Conservation (phyloP, 192 early-diverging fungal species). For the Lunasporangiospora selenospora region DNA sequence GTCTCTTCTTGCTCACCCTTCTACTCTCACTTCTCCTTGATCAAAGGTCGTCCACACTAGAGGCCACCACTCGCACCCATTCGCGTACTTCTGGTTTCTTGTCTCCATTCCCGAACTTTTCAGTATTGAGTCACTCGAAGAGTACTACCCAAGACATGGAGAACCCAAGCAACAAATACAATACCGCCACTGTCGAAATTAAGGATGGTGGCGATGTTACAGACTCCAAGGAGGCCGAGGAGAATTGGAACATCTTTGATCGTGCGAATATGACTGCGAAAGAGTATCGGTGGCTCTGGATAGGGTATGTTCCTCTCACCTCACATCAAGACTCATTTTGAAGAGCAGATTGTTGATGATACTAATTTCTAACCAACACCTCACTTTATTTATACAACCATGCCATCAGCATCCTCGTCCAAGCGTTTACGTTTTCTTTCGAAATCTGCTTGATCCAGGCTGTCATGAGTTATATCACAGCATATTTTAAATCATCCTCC, state of each 20-base stretch:
- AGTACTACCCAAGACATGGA: no score
- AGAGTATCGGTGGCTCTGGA: neutral
- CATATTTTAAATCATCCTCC: neutral
- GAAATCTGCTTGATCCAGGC: neutral
- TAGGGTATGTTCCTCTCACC: neutral
- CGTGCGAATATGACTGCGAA: conserved; percentile 7
- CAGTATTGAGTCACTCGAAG: no score
- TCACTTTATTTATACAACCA: neutral
- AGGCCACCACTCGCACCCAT: no score
- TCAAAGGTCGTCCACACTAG: no score
- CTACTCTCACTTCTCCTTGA: no score
- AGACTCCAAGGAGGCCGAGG: neutral
- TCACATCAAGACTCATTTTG: neutral
- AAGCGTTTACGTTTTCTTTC: neutral
- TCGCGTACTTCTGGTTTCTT: no score
- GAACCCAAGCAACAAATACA: neutral
- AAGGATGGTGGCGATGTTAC: neutral
- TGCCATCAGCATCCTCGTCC: conserved; percentile 2
- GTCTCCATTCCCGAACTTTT: no score
- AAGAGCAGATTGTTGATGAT: neutral
- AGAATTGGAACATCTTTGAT: conserved; percentile 15
- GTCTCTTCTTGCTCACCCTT: no score
- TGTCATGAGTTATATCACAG: neutral
- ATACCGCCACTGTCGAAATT: neutral
- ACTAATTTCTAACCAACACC: neutral